Base-by-base conservation (phyloP, 805 yeast species). In the Torulaspora delbrueckii region DNA sequence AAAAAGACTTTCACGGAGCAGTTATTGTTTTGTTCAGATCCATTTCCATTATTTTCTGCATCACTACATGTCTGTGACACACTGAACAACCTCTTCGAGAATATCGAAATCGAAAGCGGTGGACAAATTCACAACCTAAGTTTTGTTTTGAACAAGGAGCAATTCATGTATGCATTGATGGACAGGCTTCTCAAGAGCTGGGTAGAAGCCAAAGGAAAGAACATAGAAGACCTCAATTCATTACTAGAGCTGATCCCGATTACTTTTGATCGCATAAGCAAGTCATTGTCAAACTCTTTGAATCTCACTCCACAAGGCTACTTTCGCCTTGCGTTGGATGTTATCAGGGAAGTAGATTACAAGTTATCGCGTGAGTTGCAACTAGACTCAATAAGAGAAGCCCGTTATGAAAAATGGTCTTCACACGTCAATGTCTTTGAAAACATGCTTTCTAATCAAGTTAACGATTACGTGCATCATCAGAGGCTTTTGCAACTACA, bases 401-500 rank as follows among this genome's bases (percentile, higher is more conserved):
- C 52, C 0, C 75, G 75, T 22, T 49, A 60, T 8, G 46, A 48
- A 0, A 57, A 60, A 9, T 82, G 91, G 81, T 60, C 69, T 1
- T 44, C 56, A 0, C 71, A 74, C 33, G 69, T 79, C 34, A 48
- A 53, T 2, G 71, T 68, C 24, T 82, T 86, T 57, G 75, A 78
- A 56, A 62, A 63, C 3, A 63, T 73, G 25, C 68, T 84, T 46
- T 60, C 73, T 8, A 59, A 65, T 10, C 88, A 87, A 59, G 85
- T 83, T 0, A 68, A 74, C 46, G 82, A 80, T 31, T 85, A 84
- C 60, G 88, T 86, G 12, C 76, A 77, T 46, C 89, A 84, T 60
- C 93, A 85, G 66, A 73, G 91, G 55, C 79, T 83, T 37, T 65
- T 84, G 46, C 82, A 80, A 58, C 66, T 87, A 40, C 79, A 87